A percentile compares a stretch with the other conserved stretches of the same genome.
These are phyloP conservation scores for Blastobotrys malaysiensis DNA, from an alignment of 1,139 yeast species.

Conservation along the genomic window DNA sequence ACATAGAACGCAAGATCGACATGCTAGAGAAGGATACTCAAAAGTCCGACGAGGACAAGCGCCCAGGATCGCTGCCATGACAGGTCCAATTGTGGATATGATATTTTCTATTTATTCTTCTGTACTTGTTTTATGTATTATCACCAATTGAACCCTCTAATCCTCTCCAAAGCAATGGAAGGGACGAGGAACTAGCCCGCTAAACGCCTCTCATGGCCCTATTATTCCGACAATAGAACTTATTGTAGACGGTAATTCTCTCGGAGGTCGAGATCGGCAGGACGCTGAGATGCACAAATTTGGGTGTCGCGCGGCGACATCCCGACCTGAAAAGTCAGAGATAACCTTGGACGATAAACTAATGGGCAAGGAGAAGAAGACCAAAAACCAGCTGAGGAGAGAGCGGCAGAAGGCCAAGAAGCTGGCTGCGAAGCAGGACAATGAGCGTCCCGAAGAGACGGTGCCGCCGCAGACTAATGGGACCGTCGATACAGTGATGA, in stretches of 20 bases:
- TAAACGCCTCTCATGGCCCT: not conserved
- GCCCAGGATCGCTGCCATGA: not conserved
- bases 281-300: not conserved
- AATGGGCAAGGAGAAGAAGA: slow-evolving; percentile 17
- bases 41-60: not conserved
- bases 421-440: slow-evolving; percentile 11
- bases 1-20: slow-evolving; percentile 11
- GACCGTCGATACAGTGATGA: slow-evolving; percentile 3
- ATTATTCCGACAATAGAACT: not conserved
- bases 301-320: not conserved
- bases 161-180: no score
- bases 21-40: slow-evolving; percentile 9
- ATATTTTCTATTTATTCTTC: not conserved
- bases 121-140: not conserved
- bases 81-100: not conserved
- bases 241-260: not conserved
- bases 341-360: not conserved
- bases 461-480: slow-evolving; percentile 4
- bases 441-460: not conserved
- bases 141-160: not conserved
- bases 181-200: not conserved
- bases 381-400: slow-evolving; percentile 51
- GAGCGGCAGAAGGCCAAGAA: slow-evolving; percentile 53
- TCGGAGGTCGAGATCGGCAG: not conserved
- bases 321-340: slow-evolving; percentile 4